phyloP scores from a whole-genome alignment of 768 basidiomycete species.

The Leccinum ochraceum region DNA sequence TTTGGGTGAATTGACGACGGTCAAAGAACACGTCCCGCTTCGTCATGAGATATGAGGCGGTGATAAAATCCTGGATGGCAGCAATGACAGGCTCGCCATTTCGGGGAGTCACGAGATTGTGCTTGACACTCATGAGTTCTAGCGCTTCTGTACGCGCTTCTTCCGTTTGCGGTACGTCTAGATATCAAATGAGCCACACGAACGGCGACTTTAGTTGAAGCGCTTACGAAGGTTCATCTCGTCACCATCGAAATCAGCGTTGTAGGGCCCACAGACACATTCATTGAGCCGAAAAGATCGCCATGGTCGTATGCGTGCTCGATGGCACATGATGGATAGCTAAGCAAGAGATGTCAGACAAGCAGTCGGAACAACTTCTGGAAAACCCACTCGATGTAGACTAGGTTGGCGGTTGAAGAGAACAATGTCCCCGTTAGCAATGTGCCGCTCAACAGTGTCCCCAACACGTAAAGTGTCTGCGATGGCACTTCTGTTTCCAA shows the following conservation, averaged over 20 bases:
- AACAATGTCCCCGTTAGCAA: conserved; percentile 94
- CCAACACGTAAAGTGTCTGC: conserved; percentile 85
- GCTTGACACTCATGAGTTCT: conserved; percentile 95
- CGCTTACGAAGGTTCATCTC: conserved; percentile 97
- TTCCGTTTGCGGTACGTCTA: conserved; percentile 98
- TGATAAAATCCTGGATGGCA: conserved; percentile 99
- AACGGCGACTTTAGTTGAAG: conserved; percentile 1
- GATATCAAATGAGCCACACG: conserved; percentile 1
- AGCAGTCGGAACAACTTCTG: background rate
- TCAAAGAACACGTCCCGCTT: conserved; percentile 92
- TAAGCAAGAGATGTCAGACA: conserved; percentile 30
- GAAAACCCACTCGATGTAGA: conserved; percentile 77
- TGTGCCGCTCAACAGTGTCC: conserved; percentile 92
- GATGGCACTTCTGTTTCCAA: conserved; percentile 76
- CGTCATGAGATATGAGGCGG: conserved; percentile 94
- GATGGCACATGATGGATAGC: conserved; percentile 99
- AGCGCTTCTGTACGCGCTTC: conserved; percentile 97
- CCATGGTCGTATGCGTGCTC: conserved; percentile 97
- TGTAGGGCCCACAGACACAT: conserved; percentile 99
- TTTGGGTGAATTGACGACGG: conserved; percentile 93
- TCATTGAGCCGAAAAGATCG: conserved; percentile 96
- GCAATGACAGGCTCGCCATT: conserved; percentile 99
- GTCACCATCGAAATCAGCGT: conserved; percentile 99
- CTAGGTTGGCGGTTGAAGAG: conserved; percentile 99
- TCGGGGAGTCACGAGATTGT: conserved; percentile 95